Conservation (phyloP, 108 stramenopile species). For the Halocafeteria seosinensis region DNA sequence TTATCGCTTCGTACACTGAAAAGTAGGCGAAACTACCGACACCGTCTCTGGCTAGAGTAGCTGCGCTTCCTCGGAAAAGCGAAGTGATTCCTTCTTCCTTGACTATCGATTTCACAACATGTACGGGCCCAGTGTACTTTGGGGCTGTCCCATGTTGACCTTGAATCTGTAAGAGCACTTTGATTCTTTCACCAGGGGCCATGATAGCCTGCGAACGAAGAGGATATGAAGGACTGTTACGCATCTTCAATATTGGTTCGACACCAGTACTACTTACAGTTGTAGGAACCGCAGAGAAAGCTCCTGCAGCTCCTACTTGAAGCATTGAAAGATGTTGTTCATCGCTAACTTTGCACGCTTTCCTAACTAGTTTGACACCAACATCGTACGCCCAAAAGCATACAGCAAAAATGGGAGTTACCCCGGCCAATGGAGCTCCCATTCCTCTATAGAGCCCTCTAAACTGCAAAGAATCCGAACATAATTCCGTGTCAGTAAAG, state of each 20-base stretch:
- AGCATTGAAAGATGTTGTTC: conserved; percentile 37
- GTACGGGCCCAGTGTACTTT: conserved; percentile 49
- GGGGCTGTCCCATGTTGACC: conserved; percentile 26
- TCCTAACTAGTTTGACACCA: conserved; percentile 41
- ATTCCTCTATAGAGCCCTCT: conserved; percentile 63
- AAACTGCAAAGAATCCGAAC: background rate
- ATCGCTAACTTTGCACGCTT: background rate
- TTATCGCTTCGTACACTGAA: conserved; percentile 54
- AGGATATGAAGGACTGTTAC: too few relatives aligned
- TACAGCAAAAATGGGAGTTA: conserved; percentile 69
- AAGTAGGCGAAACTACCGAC: conserved; percentile 68
- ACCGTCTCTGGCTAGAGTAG: conserved; percentile 60
- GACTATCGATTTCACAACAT: conserved; percentile 43
- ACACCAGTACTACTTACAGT: too few relatives aligned
- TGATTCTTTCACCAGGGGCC: conserved; percentile 68
- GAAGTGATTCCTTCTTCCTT: conserved; percentile 51
- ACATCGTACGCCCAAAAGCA: conserved; percentile 72
- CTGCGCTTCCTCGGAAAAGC: conserved; percentile 54
- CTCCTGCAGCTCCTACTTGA: conserved; percentile 56
- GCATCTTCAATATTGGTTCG: too few relatives aligned
- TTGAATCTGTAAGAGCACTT: conserved; percentile 68
- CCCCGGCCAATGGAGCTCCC: conserved; percentile 58
- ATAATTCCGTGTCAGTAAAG: too few relatives aligned
- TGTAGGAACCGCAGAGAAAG: conserved; percentile 54
- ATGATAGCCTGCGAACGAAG: too few relatives aligned